Percentiles rank a stretch among this genome's conserved stretches.
Conservation (phyloP, 1,284 basidiomycete genomes). For the Melampsora occidentalis region DNA sequence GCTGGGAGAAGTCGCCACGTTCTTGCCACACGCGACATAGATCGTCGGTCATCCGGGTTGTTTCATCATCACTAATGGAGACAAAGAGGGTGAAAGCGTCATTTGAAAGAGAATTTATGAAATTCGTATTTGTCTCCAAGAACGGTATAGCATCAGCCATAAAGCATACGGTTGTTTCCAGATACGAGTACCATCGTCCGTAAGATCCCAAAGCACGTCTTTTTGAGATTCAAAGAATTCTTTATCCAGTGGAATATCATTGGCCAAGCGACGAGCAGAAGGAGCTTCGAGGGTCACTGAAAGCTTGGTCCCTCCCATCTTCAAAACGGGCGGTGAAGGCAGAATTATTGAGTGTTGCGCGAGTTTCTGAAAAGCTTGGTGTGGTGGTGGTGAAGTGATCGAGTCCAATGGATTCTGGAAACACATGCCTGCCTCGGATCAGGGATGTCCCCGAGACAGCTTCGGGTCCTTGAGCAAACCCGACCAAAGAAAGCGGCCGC, state of each 20-base stretch:
- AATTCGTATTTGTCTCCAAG: not conserved
- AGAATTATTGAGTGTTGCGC: not conserved
- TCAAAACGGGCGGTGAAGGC: not conserved
- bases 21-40: conserved; percentile 35
- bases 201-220: conserved; percentile 37
- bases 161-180: conserved; percentile 37
- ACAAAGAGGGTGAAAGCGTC: not conserved
- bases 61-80: conserved; percentile 19
- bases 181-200: conserved; percentile 17
- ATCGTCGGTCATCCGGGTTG: conserved; percentile 14
- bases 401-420: no score
- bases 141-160: not conserved
- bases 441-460: no score
- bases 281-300: conserved; percentile 27
- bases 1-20: conserved; percentile 41
- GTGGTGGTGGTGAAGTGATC: not conserved
- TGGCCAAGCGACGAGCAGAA: conserved; percentile 20
- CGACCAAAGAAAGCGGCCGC: no score
- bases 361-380: not conserved
- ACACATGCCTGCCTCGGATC: no score
- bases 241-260: conserved; percentile 27
- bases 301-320: conserved; percentile 13
- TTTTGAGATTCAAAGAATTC: conserved; percentile 17
- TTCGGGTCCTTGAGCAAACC: no score
- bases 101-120: not conserved